Percentiles rank a stretch among this genome's conserved stretches.
Evolutionary conservation across 495 filamentous ascomycete species (phyloP).

Genomic region (Aspergillus hancockii): DNA sequence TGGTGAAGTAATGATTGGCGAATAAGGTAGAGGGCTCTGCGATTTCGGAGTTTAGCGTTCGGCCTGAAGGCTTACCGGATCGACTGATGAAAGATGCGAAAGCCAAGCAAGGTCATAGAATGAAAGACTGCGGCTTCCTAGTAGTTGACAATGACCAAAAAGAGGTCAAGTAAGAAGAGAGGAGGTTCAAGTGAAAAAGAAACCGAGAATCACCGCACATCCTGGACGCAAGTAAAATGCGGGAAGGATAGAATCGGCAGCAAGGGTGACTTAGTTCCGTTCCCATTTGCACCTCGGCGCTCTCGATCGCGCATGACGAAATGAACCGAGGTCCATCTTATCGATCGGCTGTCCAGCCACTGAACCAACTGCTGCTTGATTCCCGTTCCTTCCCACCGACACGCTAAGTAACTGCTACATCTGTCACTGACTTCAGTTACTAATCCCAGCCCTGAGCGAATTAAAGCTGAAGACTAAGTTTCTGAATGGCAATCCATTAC

Average conservation of each 20-base stretch:
- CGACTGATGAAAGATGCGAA: neutral
- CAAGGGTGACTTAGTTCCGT: too few species aligned
- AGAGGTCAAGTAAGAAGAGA: conserved; percentile 3
- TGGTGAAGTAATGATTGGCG: neutral
- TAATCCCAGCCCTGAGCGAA: neutral
- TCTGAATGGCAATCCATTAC: neutral
- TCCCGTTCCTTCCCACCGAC: conserved; percentile 23
- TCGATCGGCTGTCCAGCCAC: neutral
- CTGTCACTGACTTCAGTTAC: too few species aligned
- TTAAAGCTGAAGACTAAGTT: neutral
- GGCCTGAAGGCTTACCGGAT: conserved; percentile 2
- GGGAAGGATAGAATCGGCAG: neutral
- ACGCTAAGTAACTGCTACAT: neutral
- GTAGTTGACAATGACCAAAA: neutral
- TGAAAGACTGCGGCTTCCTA: neutral
- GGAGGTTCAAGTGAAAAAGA: conserved; percentile 5
- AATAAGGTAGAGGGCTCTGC: neutral
- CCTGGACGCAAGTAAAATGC: neutral
- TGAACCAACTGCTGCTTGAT: neutral
- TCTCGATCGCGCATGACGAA: conserved; percentile 30
- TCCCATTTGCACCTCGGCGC: conserved; percentile 35
- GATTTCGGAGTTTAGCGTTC: neutral
- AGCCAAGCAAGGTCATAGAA: neutral
- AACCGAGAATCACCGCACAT: neutral
- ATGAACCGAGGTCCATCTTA: conserved; percentile 40